These are phyloP conservation scores for Lentinus polychrous DNA, from an alignment of 1,284 basidiomycete species.

Conservation along the genomic window DNA sequence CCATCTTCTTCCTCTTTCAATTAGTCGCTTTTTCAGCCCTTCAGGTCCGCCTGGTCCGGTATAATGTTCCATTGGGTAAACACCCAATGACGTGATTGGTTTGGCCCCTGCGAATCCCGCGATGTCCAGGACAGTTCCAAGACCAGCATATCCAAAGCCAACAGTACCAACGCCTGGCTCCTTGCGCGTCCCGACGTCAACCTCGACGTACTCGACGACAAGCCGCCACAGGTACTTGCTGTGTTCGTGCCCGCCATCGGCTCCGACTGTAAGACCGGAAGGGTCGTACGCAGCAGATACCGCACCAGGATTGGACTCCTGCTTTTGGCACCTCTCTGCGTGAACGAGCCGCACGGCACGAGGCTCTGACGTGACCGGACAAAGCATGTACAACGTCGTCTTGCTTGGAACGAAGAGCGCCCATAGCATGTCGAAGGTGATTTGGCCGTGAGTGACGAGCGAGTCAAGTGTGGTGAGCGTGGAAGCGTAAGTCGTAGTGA, in stretches of 20 bases:
- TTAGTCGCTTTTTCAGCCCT: slow-evolving; percentile 32
- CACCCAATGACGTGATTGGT: slow-evolving; percentile 41
- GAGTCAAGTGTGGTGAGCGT: slow-evolving; percentile 39
- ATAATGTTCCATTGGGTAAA: slow-evolving; percentile 48
- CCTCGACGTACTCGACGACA: slow-evolving; percentile 25
- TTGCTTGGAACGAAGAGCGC: slow-evolving; percentile 46
- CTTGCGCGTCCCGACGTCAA: slow-evolving; percentile 18
- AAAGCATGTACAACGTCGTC: slow-evolving; percentile 41
- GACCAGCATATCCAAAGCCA: slow-evolving; percentile 30
- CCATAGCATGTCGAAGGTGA: slow-evolving; percentile 53
- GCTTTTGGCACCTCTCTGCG: slow-evolving; percentile 28
- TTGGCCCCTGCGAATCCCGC: slow-evolving; percentile 35
- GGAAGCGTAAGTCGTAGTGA: slow-evolving; percentile 39
- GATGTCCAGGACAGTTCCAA: slow-evolving; percentile 36
- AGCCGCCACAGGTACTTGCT: slow-evolving; percentile 24
- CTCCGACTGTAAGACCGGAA: slow-evolving; percentile 17
- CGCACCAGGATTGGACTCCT: slow-evolving; percentile 13
- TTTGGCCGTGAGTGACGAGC: slow-evolving; percentile 44
- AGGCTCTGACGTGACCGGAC: slow-evolving; percentile 45
- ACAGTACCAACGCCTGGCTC: slow-evolving; percentile 8
- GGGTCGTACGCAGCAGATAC: slow-evolving; percentile 19
- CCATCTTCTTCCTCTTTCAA: slow-evolving; percentile 49
- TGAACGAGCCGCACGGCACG: slow-evolving; percentile 40
- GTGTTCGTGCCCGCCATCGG: slow-evolving; percentile 13
- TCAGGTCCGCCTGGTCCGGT: slow-evolving; percentile 29